Evolutionary conservation across 1,284 basidiomycete species (phyloP), one percentile per base, ranked within the genome.

Genomic region (Trametes hirsuta): DNA sequence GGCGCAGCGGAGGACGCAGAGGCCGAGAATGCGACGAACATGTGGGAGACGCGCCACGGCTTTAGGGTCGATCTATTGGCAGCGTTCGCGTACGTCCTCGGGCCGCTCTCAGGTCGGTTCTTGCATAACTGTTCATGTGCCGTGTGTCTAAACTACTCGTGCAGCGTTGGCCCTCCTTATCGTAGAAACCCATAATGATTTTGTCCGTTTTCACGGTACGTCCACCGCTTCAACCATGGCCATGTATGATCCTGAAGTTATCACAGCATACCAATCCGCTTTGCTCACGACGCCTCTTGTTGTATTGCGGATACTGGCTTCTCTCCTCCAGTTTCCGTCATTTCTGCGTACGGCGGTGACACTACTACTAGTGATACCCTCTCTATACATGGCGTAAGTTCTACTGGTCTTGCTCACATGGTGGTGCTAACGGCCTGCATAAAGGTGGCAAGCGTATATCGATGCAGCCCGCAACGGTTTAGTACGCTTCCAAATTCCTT

Each of bases 141-240:
- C 30, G 30, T 30, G 30, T 30, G 21, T 11, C 24, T 24, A 6
- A 14, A 12, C 34, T 18, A 14, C 24, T 25, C 34, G 3, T 55
- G n/a, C 63, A 93, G 91, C 90, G 2, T 73, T 93, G 30, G 36
- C 80, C 0, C 76, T 93, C 44, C 81, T 94, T 8, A 84, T 93
- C n/a, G 65, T 88, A 21, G 91, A 94, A 73, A 93, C 88, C 9
- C 83, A 86, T 65, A 92, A 91, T 66, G 90, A 93, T 74, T 91
- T 86, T 68, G 86, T 93, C 63, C 85, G 91, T 56, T 93, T 92
- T 73, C 90, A 92, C 71, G 87, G 90, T 90, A 59, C 68, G 83
- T 71, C 35, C 34, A 6, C 14, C 39, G 25, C 35, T 4, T 2
- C 5, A 3, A 30, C 1, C 6, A 2, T 14, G 2, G 4, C n/a